Evolutionary conservation across 2,329 filamentous ascomycete species (phyloP), one percentile per base, ranked within the genome.

Genomic region (Beauveria rudraprayagi): DNA sequence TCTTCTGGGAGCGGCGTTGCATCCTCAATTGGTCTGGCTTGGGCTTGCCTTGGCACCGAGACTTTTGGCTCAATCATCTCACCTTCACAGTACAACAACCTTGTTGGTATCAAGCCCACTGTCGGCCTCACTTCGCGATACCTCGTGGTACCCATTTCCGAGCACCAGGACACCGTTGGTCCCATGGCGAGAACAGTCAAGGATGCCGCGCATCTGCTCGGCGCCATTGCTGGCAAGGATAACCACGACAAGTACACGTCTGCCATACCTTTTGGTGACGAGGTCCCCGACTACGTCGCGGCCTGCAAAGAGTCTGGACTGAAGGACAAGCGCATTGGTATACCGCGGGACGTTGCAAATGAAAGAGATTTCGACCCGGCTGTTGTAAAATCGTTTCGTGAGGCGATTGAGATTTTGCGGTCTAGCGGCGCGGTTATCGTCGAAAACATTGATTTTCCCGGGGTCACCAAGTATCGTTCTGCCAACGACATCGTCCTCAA

Each of bases 71-170:
- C 82, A 16, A 86, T 89, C 54, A 65, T 88, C 1, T 78, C 75
- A 5, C 87, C 87, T 0, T 68, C 75, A 1, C 64, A 70, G 28
- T 60, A 65, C 1, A 87, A 83, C 70, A 86, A 86, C 58, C 64
- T 89, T 1, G 86, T 88, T 0, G 87, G 84, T 1, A 85, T 90
- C 69, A 87, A 86, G 68, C 84, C 86, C 1, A 87, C 85, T 0
- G 83, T 88, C 1, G 87, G 86, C 0, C 74, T 89, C 3, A 88
- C 82, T 0, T 85, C 83, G 1, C 75, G 83, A 16, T 73, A 79
- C 63, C 75, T 87, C 4, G 85, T 88, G 1, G 83, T 89, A n/a
- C 86, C 86, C 0, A 83, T 89, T 6, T 82, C 79, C 16, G 71
- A 78, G 44, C 80, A 84, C 65, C 83, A 86, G 65, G 87, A 90